Evolutionary conservation across 2,329 filamentous ascomycete species (phyloP).

Genomic region (Thelonectria rubi): DNA sequence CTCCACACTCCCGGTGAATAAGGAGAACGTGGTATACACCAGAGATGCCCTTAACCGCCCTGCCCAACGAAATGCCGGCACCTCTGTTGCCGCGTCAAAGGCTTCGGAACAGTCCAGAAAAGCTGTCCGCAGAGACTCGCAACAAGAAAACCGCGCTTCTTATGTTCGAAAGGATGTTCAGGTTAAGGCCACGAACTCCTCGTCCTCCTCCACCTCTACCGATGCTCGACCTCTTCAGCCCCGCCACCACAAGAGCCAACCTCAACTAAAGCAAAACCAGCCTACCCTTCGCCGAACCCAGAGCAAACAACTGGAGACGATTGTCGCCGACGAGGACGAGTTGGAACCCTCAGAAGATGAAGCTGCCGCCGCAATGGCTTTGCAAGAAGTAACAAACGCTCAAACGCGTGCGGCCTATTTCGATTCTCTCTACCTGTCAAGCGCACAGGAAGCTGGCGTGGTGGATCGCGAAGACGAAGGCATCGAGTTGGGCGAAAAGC

Average conservation of each 20-base stretch:
- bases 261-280: constrained; percentile 57
- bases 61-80: constrained; percentile 43
- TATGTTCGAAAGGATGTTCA: constrained; percentile 36
- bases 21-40: constrained; percentile 54
- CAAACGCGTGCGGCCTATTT: constrained; percentile 42
- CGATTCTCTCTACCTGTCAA: constrained; percentile 40
- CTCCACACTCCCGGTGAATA: constrained; percentile 45
- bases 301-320: constrained; percentile 52
- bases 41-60: constrained; percentile 53
- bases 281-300: constrained; percentile 54
- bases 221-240: constrained; percentile 47
- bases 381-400: constrained; percentile 33
- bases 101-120: constrained; percentile 40
- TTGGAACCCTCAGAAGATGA: constrained; percentile 22
- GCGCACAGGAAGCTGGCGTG: constrained; percentile 39
- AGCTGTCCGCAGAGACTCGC: constrained; percentile 24
- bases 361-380: constrained; percentile 19
- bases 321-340: constrained; percentile 30
- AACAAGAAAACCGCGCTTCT: constrained; percentile 28
- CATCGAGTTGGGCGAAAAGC: constrained; percentile 39
- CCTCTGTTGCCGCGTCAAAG: constrained; percentile 37
- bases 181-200: constrained; percentile 29
- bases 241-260: constrained; percentile 64
- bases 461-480: constrained; percentile 39
- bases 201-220: constrained; percentile 20